Base-by-base conservation (phyloP, 495 filamentous ascomycete genomes). In the Opeltia flavorubescens region DNA sequence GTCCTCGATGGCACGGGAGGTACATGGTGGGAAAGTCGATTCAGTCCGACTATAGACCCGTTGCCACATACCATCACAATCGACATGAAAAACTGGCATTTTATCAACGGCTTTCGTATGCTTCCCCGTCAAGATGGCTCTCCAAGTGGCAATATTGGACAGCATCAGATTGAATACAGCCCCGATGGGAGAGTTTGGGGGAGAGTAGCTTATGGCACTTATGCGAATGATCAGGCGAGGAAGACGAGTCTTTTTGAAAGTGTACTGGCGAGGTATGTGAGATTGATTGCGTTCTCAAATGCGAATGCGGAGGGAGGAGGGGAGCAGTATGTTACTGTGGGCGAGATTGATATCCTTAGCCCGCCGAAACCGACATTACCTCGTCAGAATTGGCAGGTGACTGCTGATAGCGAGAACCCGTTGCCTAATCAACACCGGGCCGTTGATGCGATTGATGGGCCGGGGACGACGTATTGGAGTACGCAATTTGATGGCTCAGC, bases 121-220 rank as follows among this genome's bases (percentile, higher is more conserved):
- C 53, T 53, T 31, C 53, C 53, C 23, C 43, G 53, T 21, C 53
- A 55, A 36, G 53, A 55, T 25, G 53, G 53, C 6, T 2, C 11
- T 3, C 6, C 4, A 38, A 47, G 52, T 39, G 53, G 53, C 13
- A 55, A 47, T 5, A 52, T 55, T 29, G 53, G 53, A 9, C 15
- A 48, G 40, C 50, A 52, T 34, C 21, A 29, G 12, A 44, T 52
- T 18, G 11, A 20, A 27, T 21, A 43, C 39, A 52, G 50, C 11
- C 34, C 20, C 13, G 50, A 47, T 29, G 27, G 50, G 21, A 11
- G 13, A 13, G 8, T 7, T 1, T 11, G 8, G 8, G 6, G 4
- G 6, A 27, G 15, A 2, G 5, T 11, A 11, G 25, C 1, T 23
- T 26, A 15, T 30, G 27, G 33, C 17, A 39, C 44, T 46, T 11